phyloP scores from a whole-genome alignment of 2,329 filamentous ascomycete species.

The Ascochyta viciae-villosae region DNA sequence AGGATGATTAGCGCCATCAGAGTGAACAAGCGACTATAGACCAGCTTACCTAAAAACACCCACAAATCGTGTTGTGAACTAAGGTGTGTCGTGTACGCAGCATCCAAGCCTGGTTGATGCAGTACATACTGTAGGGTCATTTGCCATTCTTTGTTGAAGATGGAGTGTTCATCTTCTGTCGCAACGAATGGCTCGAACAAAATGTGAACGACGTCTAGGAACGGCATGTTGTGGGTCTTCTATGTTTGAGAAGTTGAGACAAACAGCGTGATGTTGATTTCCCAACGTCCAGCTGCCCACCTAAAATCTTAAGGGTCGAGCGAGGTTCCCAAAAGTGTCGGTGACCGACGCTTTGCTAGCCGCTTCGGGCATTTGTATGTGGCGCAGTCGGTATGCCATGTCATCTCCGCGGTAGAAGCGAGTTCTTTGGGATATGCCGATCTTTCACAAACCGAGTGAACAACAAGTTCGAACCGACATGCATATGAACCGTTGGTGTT shows the following conservation, averaged over 20 bases:
- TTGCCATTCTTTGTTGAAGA: conserved; percentile 9
- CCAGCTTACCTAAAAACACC: too few relatives aligned
- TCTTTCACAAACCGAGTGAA: too few relatives aligned
- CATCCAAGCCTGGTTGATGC: neutral
- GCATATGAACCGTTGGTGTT: neutral
- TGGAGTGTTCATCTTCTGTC: neutral
- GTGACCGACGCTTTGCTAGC: neutral
- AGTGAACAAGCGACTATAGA: neutral
- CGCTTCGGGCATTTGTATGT: neutral
- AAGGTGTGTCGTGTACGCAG: neutral
- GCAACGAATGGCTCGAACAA: neutral
- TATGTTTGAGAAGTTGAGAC: too few relatives aligned
- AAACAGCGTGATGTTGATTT: too few relatives aligned
- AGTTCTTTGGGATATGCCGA: too few relatives aligned
- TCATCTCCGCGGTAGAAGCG: neutral
- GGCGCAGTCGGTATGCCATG: neutral
- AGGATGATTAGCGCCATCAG: neutral
- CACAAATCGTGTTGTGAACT: too few relatives aligned
- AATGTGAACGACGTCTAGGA: neutral
- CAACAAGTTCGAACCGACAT: neutral
- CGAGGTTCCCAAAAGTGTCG: neutral
- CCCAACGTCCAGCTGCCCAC: too few relatives aligned
- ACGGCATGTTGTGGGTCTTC: neutral
- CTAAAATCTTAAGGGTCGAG: too few relatives aligned
- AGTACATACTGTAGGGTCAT: conserved; percentile 7